Evolutionary conservation across 345 rosid species (phyloP).

Genomic region (Crucihimalaya himalaica): DNA sequence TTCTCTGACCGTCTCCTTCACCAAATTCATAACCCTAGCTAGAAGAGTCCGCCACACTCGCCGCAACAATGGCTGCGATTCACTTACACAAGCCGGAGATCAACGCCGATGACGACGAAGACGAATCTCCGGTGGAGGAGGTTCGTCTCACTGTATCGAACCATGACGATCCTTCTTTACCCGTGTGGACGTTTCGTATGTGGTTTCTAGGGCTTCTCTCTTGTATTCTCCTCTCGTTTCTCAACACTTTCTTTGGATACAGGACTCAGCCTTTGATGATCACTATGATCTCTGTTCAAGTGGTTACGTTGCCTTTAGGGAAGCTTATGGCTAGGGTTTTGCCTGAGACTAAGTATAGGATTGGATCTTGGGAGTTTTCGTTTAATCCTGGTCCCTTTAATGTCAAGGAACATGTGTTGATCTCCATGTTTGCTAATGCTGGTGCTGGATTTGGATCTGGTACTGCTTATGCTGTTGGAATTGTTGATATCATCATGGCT

Average conservation of each 20-base stretch:
- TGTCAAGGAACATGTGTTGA: slow-evolving; percentile 54
- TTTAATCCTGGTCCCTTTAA: slow-evolving; percentile 58
- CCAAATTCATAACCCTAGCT: slow-evolving; percentile 15
- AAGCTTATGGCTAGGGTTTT: slow-evolving; percentile 48
- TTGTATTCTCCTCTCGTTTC: slow-evolving; percentile 60
- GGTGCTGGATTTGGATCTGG: slow-evolving; percentile 57
- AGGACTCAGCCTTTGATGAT: slow-evolving; percentile 58
- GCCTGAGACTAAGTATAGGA: slow-evolving; percentile 45
- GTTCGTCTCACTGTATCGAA: slow-evolving; percentile 62
- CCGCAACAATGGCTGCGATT: slow-evolving; percentile 34
- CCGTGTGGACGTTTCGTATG: slow-evolving; percentile 72
- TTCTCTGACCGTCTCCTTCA: slow-evolving; percentile 2
- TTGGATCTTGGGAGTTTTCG: slow-evolving; percentile 48
- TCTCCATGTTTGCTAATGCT: slow-evolving; percentile 61
- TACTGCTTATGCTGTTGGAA: slow-evolving; percentile 59
- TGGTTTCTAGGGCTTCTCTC: slow-evolving; percentile 59
- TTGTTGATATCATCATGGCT: slow-evolving; percentile 57
- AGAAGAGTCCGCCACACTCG: background rate
- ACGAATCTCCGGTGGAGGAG: slow-evolving; percentile 55
- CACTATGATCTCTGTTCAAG: slow-evolving; percentile 60
- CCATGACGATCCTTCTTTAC: slow-evolving; percentile 55
- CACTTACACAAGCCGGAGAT: slow-evolving; percentile 10
- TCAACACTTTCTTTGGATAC: slow-evolving; percentile 68
- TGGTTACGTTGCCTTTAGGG: slow-evolving; percentile 60
- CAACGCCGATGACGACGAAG: slow-evolving; percentile 37